phyloP scores from a whole-genome alignment of 495 filamentous ascomycete species.

The Xylaria venustula region DNA sequence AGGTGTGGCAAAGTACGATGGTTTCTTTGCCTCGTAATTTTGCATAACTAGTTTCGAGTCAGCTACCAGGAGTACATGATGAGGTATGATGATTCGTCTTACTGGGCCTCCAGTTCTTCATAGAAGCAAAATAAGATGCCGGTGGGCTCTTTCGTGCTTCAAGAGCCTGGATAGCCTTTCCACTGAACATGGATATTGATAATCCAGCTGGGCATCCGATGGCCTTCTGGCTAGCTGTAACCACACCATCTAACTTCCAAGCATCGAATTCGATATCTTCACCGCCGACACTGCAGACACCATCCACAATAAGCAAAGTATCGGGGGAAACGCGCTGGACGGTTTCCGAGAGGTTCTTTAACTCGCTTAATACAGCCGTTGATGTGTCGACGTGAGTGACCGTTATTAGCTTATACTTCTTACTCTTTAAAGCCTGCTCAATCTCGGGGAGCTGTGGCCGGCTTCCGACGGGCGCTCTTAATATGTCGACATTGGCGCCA shows the following conservation, averaged over 20 bases:
- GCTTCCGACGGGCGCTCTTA: constrained; percentile 85
- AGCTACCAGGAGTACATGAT: neutral
- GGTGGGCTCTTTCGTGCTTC: constrained; percentile 76
- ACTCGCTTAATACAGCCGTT: constrained; percentile 88
- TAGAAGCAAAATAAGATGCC: constrained; percentile 85
- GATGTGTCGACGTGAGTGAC: constrained; percentile 97
- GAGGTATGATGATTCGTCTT: constrained; percentile 19
- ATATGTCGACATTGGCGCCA: constrained; percentile 81
- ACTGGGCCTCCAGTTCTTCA: constrained; percentile 96
- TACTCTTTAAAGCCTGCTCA: constrained; percentile 81
- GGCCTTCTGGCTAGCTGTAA: constrained; percentile 94
- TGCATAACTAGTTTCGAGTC: constrained; percentile 68
- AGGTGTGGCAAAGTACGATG: constrained; percentile 96
- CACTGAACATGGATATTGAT: constrained; percentile 88
- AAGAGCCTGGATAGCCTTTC: constrained; percentile 80
- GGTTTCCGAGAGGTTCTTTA: constrained; percentile 77
- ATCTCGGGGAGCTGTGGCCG: constrained; percentile 84
- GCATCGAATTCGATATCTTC: constrained; percentile 95
- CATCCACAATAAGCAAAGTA: constrained; percentile 88
- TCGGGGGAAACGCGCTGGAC: constrained; percentile 84
- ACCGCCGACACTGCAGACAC: constrained; percentile 93
- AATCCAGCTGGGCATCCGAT: constrained; percentile 93
- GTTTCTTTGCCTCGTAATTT: constrained; percentile 96
- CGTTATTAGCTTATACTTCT: constrained; percentile 87
- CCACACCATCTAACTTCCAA: constrained; percentile 88